Evolutionary conservation across 2,329 filamentous ascomycete species (phyloP), one percentile per base, ranked within the genome.

Genomic region (Akanthomyces lecanii): DNA sequence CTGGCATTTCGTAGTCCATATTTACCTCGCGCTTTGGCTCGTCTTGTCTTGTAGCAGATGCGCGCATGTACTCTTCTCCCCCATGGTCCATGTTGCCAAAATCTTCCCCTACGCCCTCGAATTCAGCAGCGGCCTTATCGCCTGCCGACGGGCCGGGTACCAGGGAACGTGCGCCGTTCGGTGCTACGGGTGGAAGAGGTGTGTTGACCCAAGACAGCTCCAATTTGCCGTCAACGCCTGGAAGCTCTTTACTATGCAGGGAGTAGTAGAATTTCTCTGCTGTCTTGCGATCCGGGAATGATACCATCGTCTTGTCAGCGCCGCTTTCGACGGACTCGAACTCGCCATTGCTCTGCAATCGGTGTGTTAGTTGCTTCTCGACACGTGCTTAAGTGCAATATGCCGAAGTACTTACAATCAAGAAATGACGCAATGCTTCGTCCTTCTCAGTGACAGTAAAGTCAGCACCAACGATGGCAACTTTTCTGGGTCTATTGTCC

Each of bases 401-500:
- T 23, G 33, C 16, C 21, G 3, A 18, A n/a, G 11, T 23, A 76
- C 84, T 75, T 77, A 89, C 87, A 66, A 91, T 79, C 25, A 94
- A 82, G 73, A 89, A 88, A 69, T 91, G 87, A 65, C 89, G 81
- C 50, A 94, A 77, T 33, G 81, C 80, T 74, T 92, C 90, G 66
- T 92, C 87, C 69, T 85, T 85, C 36, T 82, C 82, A 1, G 83
- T 71, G 16, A 79, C 79, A 4, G 86, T 85, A 70, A 88, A 86
- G 73, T 87, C 86, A 12, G 85, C 81, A 3, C 86, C 88, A 8
- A 81, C 80, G 28, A 94, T 76, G 6, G 83, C 81, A 11, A 95
- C 78, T 65, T 82, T 87, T 71, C 84, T 89, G 0, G 91, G 88
- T 51, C 91, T 81, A 72, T 93, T 92, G 70, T 95, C 91, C 25